phyloP scores from a whole-genome alignment of 352 stramenopile species.

The Pythium oligandrum region DNA sequence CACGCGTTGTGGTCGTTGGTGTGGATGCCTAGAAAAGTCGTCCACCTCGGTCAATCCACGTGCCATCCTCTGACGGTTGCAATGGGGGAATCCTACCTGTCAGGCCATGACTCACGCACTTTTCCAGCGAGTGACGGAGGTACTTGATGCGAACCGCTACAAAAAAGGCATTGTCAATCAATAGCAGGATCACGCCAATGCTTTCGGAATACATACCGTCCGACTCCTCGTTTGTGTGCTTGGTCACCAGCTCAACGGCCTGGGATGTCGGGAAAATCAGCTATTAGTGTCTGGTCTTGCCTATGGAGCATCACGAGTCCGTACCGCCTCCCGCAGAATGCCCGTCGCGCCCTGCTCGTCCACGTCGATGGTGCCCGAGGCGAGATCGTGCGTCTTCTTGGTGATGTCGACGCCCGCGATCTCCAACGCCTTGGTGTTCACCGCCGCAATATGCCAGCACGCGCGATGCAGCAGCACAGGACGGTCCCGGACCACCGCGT shows the following conservation, averaged over 20 bases:
- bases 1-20: constrained; percentile 84
- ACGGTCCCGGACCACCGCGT: constrained; percentile 57
- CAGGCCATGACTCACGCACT: constrained; percentile 69
- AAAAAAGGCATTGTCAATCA: neutral
- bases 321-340: constrained; percentile 65
- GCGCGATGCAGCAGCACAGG: constrained; percentile 83
- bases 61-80: neutral
- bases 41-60: neutral
- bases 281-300: neutral
- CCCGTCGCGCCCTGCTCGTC: constrained; percentile 60
- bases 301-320: neutral
- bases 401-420: constrained; percentile 45
- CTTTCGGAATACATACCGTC: constrained; percentile 27
- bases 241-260: constrained; percentile 67
- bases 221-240: constrained; percentile 64
- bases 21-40: constrained; percentile 45
- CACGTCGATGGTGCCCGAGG: constrained; percentile 56
- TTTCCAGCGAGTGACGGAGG: constrained; percentile 46
- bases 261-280: constrained; percentile 12
- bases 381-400: constrained; percentile 22
- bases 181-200: constrained; percentile 1
- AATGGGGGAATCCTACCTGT: constrained; percentile 26
- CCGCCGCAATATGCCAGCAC: constrained; percentile 87
- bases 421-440: constrained; percentile 83
- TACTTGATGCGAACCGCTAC: constrained; percentile 62